Percentiles rank a stretch among this genome's conserved stretches.
Conservation (phyloP, 148 eudicot genomes). For the Spergularia bocconei region DNA sequence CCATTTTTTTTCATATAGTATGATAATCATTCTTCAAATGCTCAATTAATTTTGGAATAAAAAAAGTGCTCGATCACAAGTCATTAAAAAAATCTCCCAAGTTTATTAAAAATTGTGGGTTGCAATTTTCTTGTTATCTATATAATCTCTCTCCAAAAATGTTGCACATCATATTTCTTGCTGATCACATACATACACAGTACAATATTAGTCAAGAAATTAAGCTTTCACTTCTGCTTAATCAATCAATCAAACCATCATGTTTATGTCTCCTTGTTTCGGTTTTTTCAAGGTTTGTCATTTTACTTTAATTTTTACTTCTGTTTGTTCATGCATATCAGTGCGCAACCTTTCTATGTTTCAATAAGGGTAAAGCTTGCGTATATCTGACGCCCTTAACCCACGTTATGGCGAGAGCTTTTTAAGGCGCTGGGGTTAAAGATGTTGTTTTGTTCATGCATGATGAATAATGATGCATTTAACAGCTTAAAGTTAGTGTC, state of each 20-base stretch:
- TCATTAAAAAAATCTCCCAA: neutral
- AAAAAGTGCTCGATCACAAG: neutral
- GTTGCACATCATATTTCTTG: constrained; percentile 16
- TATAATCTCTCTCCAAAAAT: constrained; percentile 14
- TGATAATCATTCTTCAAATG: neutral
- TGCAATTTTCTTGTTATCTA: neutral
- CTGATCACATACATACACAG: constrained; percentile 12
- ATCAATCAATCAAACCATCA: neutral
- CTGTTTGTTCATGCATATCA: too few relatives aligned
- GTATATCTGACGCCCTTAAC: neutral
- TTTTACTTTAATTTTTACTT: too few relatives aligned
- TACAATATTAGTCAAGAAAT: neutral
- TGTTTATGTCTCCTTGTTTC: too few relatives aligned
- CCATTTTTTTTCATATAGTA: neutral
- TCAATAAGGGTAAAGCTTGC: neutral
- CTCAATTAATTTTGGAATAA: neutral
- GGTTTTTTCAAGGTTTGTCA: too few relatives aligned
- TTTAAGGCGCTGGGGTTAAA: neutral
- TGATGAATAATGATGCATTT: neutral
- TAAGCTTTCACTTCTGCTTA: neutral
- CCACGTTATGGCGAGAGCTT: neutral
- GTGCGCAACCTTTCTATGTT: too few relatives aligned
- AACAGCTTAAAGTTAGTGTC: constrained; percentile 19
- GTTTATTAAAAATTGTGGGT: constrained; percentile 10
- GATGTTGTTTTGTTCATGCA: constrained; percentile 1